Evolutionary conservation across 305 asterid genomes (phyloP), one percentile per base, ranked within the genome.

Genomic region (Salvia sclarea): DNA sequence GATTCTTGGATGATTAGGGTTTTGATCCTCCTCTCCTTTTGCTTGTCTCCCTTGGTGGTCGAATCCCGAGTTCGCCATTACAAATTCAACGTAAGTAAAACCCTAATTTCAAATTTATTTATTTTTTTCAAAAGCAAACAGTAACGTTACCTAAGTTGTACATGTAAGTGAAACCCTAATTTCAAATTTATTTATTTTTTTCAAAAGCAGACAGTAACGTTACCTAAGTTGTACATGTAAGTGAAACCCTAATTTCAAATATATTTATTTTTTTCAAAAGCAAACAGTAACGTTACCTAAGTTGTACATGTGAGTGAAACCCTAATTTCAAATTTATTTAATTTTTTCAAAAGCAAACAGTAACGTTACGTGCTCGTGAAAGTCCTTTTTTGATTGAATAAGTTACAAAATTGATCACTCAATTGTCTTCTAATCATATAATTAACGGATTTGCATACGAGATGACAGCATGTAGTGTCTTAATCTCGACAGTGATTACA

Each of bases 11-110:
- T 75, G 68, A 75, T 73, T 68, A 77, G 77, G 60, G 50, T 57
- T 62, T 64, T 79, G 55, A 17, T 78, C 68, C 60, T 78, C 68
- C 60, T 86, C 69, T 41, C 78, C 8, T 75, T 80, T 21, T 72
- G 69, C 63, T 70, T 85, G 11, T 20, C 62, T 50, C 93, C 95
- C 1, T 21, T 67, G 5, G 11, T 79, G 6, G 88, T 82, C 24
- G 83, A 87, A 68, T 82, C 77, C 77, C 71, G 89, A 54, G 82
- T 88, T 81, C 95, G 96, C 2, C 87, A 80, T 59, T 92, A 88
- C 82, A 89, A 83, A 66, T 89, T 92, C 74, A 83, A 91, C 41
- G 97, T 85, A 72, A 79, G 94, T 75, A 60, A 21, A 22, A 4
- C 13, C 7, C 43, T 57, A 2, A n/a, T n/a, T n/a, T n/a, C n/a